phyloP scores from a whole-genome alignment of 768 basidiomycete species.

The Leucosporidium yakuticum region DNA sequence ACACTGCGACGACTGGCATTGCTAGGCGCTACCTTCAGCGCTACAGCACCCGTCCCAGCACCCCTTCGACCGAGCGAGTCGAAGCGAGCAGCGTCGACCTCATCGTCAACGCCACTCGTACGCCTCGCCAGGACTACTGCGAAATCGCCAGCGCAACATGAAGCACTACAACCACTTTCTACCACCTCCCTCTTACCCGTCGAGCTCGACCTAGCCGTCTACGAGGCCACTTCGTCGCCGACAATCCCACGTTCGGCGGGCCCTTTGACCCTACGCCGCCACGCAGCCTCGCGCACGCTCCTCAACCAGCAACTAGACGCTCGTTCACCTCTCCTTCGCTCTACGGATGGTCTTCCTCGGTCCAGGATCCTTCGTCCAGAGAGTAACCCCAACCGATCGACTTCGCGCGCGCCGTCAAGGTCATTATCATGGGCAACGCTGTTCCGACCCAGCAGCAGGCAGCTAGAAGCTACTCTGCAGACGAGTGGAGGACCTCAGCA shows the following conservation, averaged over 20 bases:
- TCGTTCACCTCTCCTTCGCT: neutral
- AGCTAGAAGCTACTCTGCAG: too few species aligned
- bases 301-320: neutral
- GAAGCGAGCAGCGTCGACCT: neutral
- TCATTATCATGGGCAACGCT: neutral
- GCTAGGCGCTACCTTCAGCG: neutral
- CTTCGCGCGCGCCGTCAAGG: neutral
- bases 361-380: neutral
- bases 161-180: neutral
- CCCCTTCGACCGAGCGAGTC: neutral
- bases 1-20: neutral
- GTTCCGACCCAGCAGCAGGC: neutral
- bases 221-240: neutral
- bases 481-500: too few species aligned
- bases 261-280: too few species aligned
- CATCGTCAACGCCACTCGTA: neutral
- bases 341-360: neutral
- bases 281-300: neutral
- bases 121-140: neutral
- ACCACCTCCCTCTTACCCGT: neutral
- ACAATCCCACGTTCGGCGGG: neutral
- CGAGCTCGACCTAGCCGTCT: neutral
- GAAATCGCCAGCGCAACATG: neutral
- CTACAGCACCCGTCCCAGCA: neutral
- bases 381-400: neutral